phyloP scores from a whole-genome alignment of 306 rosid species.

The Castanea mollissima region DNA sequence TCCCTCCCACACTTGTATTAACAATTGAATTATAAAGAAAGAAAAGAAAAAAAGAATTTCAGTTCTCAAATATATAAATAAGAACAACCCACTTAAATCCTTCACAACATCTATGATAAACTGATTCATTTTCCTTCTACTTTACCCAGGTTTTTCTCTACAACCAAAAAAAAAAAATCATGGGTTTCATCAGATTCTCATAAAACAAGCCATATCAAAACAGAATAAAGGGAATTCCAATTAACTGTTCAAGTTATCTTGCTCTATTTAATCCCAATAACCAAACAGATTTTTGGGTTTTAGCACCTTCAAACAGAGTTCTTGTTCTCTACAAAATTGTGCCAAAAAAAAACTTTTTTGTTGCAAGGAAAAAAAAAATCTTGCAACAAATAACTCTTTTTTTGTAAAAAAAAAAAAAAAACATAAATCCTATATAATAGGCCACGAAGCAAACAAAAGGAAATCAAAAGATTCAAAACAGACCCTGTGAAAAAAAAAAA shows the following conservation, averaged over 20 bases:
- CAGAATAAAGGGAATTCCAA: neutral
- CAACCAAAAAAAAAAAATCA: neutral
- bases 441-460: neutral
- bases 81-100: neutral
- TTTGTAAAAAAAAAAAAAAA: neutral
- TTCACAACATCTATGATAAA: neutral
- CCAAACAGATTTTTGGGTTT: neutral
- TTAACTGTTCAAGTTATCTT: neutral
- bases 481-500: neutral
- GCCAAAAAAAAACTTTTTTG: neutral
- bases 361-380: neutral
- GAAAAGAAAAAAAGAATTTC: neutral
- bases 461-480: neutral
- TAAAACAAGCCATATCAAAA: neutral
- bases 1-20: no score
- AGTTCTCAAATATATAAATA: neutral
- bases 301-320: neutral
- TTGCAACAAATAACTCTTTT: neutral
- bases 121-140: neutral
- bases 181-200: neutral
- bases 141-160: neutral
- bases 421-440: neutral
- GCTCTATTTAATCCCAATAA: constrained; percentile 1
- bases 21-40: no score
- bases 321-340: neutral